Conservation (phyloP, 2,329 filamentous ascomycete genomes). For the Magnaporthiopsis rhizophila region DNA sequence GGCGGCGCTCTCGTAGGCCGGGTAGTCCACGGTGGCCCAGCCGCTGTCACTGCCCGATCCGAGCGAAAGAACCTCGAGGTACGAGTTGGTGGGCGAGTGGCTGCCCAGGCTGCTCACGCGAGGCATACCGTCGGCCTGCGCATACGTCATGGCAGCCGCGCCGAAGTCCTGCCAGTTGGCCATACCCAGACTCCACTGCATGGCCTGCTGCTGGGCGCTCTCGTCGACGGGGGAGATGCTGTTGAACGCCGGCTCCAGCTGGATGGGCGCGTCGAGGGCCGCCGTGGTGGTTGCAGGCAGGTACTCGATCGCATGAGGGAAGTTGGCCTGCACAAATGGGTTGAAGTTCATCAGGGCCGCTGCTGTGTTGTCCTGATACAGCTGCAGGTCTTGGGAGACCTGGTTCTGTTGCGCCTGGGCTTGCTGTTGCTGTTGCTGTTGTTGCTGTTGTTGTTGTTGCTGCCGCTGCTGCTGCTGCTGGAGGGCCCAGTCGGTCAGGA, state of each 20-base stretch:
- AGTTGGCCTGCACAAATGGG: conserved; percentile 35
- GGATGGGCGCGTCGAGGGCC: conserved; percentile 51
- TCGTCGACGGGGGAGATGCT: conserved; percentile 50
- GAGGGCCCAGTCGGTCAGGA: conserved; percentile 55
- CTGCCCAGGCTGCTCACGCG: conserved; percentile 39
- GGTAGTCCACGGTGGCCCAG: conserved; percentile 76
- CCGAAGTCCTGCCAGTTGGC: conserved; percentile 77
- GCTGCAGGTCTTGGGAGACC: conserved; percentile 37
- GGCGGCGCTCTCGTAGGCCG: conserved; percentile 60
- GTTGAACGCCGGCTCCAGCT: conserved; percentile 56
- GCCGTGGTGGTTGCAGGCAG: conserved; percentile 52
- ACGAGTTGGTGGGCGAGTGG: conserved; percentile 70
- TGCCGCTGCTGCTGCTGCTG: conserved; percentile 42
- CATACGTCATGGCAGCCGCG: conserved; percentile 42
- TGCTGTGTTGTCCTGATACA: conserved; percentile 46
- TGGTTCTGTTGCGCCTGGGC: conserved; percentile 27
- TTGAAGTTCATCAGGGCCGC: conserved; percentile 48
- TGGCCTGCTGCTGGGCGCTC: conserved; percentile 39
- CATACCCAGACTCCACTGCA: conserved; percentile 57
- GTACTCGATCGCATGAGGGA: conserved; percentile 53
- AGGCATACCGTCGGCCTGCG: conserved; percentile 32
- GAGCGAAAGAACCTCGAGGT: conserved; percentile 79
- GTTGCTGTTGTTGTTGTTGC: conserved; percentile 1
- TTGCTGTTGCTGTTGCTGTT: conserved; percentile 16
- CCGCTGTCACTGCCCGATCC: conserved; percentile 76